Percentiles rank a stretch among this genome's conserved stretches.
Evolutionary conservation across 164 flowering plant species (phyloP).

Genomic region (Warburgia ugandensis): DNA sequence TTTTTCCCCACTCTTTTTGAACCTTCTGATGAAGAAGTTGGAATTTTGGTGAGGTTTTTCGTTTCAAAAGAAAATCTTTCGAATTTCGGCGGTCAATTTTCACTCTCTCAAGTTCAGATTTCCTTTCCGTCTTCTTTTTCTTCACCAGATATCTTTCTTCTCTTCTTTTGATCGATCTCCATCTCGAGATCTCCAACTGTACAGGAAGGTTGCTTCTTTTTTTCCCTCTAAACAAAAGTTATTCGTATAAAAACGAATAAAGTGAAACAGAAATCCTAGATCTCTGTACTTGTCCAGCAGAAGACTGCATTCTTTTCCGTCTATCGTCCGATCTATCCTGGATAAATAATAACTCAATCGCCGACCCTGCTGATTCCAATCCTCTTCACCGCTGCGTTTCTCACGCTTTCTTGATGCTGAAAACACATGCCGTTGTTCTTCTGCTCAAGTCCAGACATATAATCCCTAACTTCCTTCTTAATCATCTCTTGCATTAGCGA

Average conservation of each 20-base stretch:
- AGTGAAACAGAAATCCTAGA: not conserved
- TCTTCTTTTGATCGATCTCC: not conserved
- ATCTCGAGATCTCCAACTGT: not conserved
- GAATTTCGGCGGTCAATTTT: no score
- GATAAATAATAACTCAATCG: no score
- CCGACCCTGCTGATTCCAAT: slow-evolving; percentile 51
- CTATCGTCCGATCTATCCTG: slow-evolving; percentile 4
- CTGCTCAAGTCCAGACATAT: slow-evolving; percentile 56
- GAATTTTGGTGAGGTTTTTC: not conserved
- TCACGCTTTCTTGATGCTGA: slow-evolving; percentile 25
- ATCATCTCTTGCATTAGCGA: slow-evolving; percentile 88
- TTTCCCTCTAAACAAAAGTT: not conserved
- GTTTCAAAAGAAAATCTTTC: not conserved
- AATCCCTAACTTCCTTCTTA: slow-evolving; percentile 69
- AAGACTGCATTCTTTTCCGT: not conserved
- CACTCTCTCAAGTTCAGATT: not conserved
- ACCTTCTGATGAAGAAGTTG: not conserved
- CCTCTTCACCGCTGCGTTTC: slow-evolving; percentile 58
- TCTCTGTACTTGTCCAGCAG: not conserved
- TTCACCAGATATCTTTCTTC: not conserved
- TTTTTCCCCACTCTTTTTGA: not conserved
- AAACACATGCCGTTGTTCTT: slow-evolving; percentile 33
- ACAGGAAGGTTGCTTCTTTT: not conserved
- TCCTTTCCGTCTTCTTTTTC: not conserved
- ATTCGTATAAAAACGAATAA: not conserved